Base-by-base conservation (phyloP, 352 stramenopile genomes). In the Saprolegnia diclina region DNA sequence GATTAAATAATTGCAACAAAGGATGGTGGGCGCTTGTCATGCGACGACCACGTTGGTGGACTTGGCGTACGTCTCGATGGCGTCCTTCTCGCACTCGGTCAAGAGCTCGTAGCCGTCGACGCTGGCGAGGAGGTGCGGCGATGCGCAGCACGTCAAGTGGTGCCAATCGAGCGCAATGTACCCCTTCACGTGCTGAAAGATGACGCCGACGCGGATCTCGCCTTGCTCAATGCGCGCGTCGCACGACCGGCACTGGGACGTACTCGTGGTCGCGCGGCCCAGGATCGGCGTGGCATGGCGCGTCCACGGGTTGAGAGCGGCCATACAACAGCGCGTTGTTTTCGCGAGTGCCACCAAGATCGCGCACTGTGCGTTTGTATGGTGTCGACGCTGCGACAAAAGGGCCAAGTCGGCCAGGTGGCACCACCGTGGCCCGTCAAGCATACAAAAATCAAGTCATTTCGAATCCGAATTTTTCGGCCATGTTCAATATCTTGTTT, bases 151-250 rank as follows among this genome's bases (percentile, higher is more conserved):
- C 32, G 26, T 32, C n/a, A 66, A 54, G 32, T 66, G 59, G 32
- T 66, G 59, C 59, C 59, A 66, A 24, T 66, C 59, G 42, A 66
- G 35, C 5, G 24, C 59, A 66, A 66, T 66, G 4, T 37, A 54
- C n/a, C 59, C 59, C 1, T 66, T 66, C 45, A 66, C 10, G 32
- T 66, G 59, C 11, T 53, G 40, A 22, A 66, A 66, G 59, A 66
- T 56, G 32, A 66, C 32, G 22, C 59, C 59, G 24, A 66, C 59
- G 42, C 59, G 59, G 26, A 66, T 66, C 13, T 53, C 26, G n/a
- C 59, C 59, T 22, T 44, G 19, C 18, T 18, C 10, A 54, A 66
- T 66, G n/a, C n/a, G 19, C 14, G 9, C 11, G 14, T 66, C n/a
- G 24, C 59, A 66, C 2, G 59, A 44, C 32, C 40, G 59, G 45